Base-by-base conservation (phyloP, 257 asterid species). In the Scutellaria baicalensis region DNA sequence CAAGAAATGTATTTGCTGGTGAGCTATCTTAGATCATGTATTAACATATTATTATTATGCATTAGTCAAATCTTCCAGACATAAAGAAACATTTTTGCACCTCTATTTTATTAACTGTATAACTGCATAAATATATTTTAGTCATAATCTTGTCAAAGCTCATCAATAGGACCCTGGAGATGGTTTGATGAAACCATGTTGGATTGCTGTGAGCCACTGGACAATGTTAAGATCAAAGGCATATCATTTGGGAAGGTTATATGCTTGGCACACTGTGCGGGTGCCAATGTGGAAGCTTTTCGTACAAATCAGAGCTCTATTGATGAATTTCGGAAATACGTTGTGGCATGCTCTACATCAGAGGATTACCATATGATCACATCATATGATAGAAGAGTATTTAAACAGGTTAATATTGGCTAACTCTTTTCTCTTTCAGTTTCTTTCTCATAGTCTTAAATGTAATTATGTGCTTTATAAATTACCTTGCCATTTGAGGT, bases 141-240 rank as follows among this genome's bases (percentile, higher is more conserved):
- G 20, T 65, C n/a, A 59, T 68, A 63, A 49, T 68, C 66, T 62
- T 76, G 55, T 54, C 36, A 54, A 40, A 71, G 23, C 38, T 44
- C 62, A 27, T 20, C 9, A 7, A 36, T 80, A 89, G 96, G 94
- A 50, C 91, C 94, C 59, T 87, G 96, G 96, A 82, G 96, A 79
- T 89, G 94, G 92, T 89, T 89, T 59, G 94, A 89, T 61, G 94
- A 89, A 78, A 83, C 87, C 44, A 89, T 87, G 92, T 47, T 89
- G 79, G 94, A 89, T 70, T 89, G 92, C 51, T 89, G 94, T 47
- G 94, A 89, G 80, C 88, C 94, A 7, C 71, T 89, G 58, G 96
- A 87, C 48, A 89, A 79, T 69, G 83, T 87, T 43, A 85, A 74
- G 80, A 86, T 43, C 52, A 62, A 79, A 57, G 96, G 96, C 50